These are phyloP conservation scores for Umbilicaria muhlenbergii DNA, from an alignment of 495 filamentous ascomycete genomes.

Conservation along the genomic window DNA sequence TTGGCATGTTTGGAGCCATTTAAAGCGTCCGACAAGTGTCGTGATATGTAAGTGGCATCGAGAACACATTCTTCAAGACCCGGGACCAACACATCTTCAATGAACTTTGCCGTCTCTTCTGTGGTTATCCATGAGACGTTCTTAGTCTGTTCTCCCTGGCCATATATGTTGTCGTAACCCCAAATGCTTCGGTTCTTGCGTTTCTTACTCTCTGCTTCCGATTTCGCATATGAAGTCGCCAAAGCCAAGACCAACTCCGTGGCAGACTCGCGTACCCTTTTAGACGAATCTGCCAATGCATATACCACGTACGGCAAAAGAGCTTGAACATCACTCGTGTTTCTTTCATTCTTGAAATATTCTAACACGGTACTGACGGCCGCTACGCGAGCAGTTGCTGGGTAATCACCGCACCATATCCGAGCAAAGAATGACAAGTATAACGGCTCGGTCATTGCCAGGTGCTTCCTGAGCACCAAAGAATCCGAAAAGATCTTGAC, in stretches of 20 bases:
- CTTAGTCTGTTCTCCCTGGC: constrained; percentile 29
- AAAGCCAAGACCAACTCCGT: constrained; percentile 43
- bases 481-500: constrained; percentile 32
- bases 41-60: constrained; percentile 48
- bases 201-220: constrained; percentile 24
- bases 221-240: constrained; percentile 12
- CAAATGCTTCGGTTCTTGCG: constrained; percentile 23
- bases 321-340: constrained; percentile 53
- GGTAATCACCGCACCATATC: constrained; percentile 56
- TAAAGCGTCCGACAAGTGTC: constrained; percentile 39
- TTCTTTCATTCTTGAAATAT: constrained; percentile 31
- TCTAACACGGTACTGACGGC: constrained; percentile 46
- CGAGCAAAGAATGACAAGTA: constrained; percentile 63
- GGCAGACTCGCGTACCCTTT: constrained; percentile 58
- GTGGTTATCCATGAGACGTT: constrained; percentile 41
- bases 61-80: constrained; percentile 69
- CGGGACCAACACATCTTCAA: constrained; percentile 49
- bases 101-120: constrained; percentile 39
- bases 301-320: constrained; percentile 61
- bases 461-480: constrained; percentile 38
- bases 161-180: constrained; percentile 42
- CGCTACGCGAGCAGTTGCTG: constrained; percentile 45
- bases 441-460: constrained; percentile 41
- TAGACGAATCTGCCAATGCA: constrained; percentile 57
- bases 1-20: constrained; percentile 25